Percentiles rank a stretch among this genome's conserved stretches.
These are phyloP conservation scores for Metschnikowia noctiluminum DNA, from an alignment of 805 yeast species.

Conservation along the genomic window DNA sequence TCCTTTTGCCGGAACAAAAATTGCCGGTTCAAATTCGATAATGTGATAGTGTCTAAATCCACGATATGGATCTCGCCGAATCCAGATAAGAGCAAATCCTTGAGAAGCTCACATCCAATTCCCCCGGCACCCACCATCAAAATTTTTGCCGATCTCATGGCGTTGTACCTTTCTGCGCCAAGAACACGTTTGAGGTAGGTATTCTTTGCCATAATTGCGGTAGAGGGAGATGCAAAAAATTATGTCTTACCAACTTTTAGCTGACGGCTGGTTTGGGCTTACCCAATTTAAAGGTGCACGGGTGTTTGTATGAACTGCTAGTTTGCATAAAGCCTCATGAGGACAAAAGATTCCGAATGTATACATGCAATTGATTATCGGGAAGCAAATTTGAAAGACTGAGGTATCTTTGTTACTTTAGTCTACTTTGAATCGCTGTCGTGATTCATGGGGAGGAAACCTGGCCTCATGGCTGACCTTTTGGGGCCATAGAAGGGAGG, in stretches of 20 bases:
- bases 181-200: constrained; percentile 43
- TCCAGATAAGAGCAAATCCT: constrained; percentile 73
- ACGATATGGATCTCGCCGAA: constrained; percentile 86
- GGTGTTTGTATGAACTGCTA: background rate
- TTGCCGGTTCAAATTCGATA: constrained; percentile 90
- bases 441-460: too few relatives aligned
- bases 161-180: constrained; percentile 32
- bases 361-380: too few relatives aligned
- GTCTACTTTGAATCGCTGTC: too few relatives aligned
- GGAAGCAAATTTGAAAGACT: too few relatives aligned
- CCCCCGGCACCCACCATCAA: constrained; percentile 95
- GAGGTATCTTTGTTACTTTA: too few relatives aligned
- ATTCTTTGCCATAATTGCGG: constrained; percentile 32
- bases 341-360: too few relatives aligned
- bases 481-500: too few relatives aligned
- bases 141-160: constrained; percentile 48
- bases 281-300: background rate
- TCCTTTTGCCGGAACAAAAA: constrained; percentile 87
- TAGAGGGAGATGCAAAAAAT: background rate
- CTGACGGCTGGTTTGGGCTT: too few relatives aligned
- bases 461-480: too few relatives aligned
- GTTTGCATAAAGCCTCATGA: too few relatives aligned
- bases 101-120: constrained; percentile 87
- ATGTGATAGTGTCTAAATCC: constrained; percentile 93
- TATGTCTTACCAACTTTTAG: too few relatives aligned